Evolutionary conservation across 257 asterid species (phyloP).

Genomic region (Marsdenia floribunda): DNA sequence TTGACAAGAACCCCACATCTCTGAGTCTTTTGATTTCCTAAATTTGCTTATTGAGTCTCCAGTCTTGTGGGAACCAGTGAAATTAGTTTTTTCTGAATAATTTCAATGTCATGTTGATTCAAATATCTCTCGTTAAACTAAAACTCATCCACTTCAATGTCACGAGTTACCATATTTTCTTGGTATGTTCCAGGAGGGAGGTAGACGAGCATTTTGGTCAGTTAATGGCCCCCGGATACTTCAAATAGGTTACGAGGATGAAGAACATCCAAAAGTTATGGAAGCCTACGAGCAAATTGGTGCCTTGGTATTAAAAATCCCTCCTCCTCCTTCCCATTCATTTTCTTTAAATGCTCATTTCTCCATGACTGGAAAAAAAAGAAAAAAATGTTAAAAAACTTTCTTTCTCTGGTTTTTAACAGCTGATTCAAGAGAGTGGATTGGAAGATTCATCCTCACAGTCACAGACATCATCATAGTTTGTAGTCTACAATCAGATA

Average conservation of each 20-base stretch:
- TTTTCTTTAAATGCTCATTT: neutral
- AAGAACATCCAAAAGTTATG: constrained; percentile 77
- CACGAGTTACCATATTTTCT: neutral
- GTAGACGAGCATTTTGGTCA: constrained; percentile 95
- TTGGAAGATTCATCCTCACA: constrained; percentile 28
- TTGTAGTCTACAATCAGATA: neutral
- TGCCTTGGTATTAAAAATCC: constrained; percentile 53
- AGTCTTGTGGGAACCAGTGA: neutral
- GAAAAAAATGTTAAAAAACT: constrained; percentile 6
- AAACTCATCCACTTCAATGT: neutral
- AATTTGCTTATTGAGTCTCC: neutral
- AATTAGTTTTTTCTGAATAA: neutral
- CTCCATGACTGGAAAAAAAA: neutral
- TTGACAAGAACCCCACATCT: neutral
- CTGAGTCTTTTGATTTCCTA: neutral
- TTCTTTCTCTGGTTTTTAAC: constrained; percentile 17
- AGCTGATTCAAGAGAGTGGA: constrained; percentile 71
- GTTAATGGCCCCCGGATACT: constrained; percentile 86
- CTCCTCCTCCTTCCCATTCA: constrained; percentile 2
- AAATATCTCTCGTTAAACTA: too few relatives aligned
- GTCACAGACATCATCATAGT: constrained; percentile 19
- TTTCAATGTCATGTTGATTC: neutral
- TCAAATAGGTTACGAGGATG: constrained; percentile 81
- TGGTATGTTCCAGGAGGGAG: constrained; percentile 59
- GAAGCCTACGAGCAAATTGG: constrained; percentile 93